Evolutionary conservation across 202 grass and related monocot genomes (phyloP).

Genomic region (Hordeum pubiflorum): DNA sequence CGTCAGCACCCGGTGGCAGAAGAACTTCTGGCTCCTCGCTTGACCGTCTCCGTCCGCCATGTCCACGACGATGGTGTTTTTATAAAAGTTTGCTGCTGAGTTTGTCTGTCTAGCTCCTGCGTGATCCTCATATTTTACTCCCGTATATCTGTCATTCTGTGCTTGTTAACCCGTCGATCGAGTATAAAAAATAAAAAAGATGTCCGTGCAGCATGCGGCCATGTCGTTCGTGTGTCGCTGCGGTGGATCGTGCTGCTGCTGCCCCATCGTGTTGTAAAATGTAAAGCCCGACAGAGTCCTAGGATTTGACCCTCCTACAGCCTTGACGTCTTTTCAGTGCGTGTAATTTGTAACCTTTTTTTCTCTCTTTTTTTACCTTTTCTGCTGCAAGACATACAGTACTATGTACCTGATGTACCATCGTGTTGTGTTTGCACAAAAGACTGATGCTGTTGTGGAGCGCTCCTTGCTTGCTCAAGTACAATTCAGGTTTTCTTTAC

Average conservation of each 20-base stretch:
- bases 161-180: neutral
- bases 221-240: neutral
- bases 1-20: slow-evolving; percentile 85
- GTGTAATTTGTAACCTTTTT: neutral
- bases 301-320: slow-evolving; percentile 35
- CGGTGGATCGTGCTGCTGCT: slow-evolving; percentile 1
- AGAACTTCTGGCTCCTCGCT: slow-evolving; percentile 95
- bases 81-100: neutral
- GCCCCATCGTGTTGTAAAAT: slow-evolving; percentile 33
- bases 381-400: neutral
- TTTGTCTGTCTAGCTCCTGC: neutral
- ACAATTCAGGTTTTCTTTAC: neutral
- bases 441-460: neutral
- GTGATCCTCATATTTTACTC: slow-evolving; percentile 21
- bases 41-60: slow-evolving; percentile 8
- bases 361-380: neutral
- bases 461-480: neutral
- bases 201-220: neutral
- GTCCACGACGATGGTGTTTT: neutral
- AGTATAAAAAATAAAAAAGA: neutral
- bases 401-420: neutral
- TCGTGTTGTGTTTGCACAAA: slow-evolving; percentile 19
- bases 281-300: slow-evolving; percentile 35
- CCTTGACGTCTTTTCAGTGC: neutral
- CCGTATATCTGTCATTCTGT: slow-evolving; percentile 10